Evolutionary conservation across 2,329 filamentous ascomycete species (phyloP).

Genomic region (Penicillium aurantiogriseum): DNA sequence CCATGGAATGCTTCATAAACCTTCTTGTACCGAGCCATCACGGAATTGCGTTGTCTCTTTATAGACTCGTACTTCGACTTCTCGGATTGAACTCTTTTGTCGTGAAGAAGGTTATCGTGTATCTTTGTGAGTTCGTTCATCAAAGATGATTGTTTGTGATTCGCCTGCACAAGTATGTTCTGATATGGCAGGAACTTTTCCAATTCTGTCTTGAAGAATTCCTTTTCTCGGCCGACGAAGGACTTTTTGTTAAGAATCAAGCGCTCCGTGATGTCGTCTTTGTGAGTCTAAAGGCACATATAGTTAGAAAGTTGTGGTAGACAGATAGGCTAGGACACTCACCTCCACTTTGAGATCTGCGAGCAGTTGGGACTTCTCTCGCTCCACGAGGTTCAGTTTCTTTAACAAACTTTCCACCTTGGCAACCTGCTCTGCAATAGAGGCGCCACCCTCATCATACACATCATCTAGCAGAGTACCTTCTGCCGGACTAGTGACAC

Average conservation of each 20-base stretch:
- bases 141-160: conserved; percentile 88
- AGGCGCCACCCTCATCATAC: conserved; percentile 75
- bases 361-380: conserved; percentile 84
- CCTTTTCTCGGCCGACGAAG: conserved; percentile 84
- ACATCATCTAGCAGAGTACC: conserved; percentile 87
- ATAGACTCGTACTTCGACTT: conserved; percentile 93
- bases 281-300: conserved; percentile 66
- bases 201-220: conserved; percentile 93
- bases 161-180: conserved; percentile 84
- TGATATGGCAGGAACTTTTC: conserved; percentile 96
- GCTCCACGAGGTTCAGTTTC: conserved; percentile 87
- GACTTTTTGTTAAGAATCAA: conserved; percentile 97
- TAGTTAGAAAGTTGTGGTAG: conserved; percentile 2
- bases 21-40: conserved; percentile 83
- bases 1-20: conserved; percentile 92
- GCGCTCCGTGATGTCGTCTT: conserved; percentile 95
- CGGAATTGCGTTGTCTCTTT: conserved; percentile 75
- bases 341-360: conserved; percentile 99
- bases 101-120: conserved; percentile 85
- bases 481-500: conserved; percentile 63
- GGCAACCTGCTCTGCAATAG: conserved; percentile 83
- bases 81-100: conserved; percentile 88
- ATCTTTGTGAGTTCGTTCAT: conserved; percentile 91
- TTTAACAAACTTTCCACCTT: conserved; percentile 86
- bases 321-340: conserved; percentile 25